Conservation (phyloP, 2,329 filamentous ascomycete species). For the Aspergillus sp. region DNA sequence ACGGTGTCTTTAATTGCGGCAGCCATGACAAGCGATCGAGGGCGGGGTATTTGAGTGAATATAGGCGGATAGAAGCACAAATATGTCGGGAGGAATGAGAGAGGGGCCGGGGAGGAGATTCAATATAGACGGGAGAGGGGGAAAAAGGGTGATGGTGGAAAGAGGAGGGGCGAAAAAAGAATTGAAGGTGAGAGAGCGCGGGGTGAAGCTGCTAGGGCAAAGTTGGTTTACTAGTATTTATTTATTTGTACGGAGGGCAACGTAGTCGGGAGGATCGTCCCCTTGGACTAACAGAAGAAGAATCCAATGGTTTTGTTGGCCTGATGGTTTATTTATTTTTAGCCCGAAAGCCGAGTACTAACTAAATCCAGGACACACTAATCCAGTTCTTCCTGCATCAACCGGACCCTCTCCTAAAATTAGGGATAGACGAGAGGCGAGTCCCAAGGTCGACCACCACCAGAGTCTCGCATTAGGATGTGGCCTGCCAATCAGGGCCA, state of each 20-base stretch:
- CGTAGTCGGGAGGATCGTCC: no score
- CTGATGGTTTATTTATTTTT: constrained; percentile 3
- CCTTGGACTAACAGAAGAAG: no score
- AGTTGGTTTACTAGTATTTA: constrained; percentile 3
- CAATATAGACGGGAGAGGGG: background rate
- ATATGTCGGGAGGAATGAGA: background rate
- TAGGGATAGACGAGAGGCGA: background rate
- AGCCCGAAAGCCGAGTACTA: background rate
- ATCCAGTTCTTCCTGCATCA: background rate
- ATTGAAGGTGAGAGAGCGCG: constrained; percentile 1
- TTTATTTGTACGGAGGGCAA: background rate
- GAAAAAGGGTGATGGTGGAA: background rate
- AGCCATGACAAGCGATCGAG: constrained; percentile 29
- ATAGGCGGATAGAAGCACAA: background rate
- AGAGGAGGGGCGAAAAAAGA: background rate
- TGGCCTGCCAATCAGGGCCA: constrained; percentile 5
- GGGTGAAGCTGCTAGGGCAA: constrained; percentile 1
- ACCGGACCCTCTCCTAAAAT: background rate
- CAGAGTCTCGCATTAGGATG: background rate
- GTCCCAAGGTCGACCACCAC: background rate
- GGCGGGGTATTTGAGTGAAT: background rate
- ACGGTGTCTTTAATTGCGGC: constrained; percentile 43
- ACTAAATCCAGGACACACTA: background rate
- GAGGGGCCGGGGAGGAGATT: background rate
- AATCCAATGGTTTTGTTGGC: background rate